Base-by-base conservation (phyloP, 257 asterid genomes). In the Penstemon barbatus region DNA sequence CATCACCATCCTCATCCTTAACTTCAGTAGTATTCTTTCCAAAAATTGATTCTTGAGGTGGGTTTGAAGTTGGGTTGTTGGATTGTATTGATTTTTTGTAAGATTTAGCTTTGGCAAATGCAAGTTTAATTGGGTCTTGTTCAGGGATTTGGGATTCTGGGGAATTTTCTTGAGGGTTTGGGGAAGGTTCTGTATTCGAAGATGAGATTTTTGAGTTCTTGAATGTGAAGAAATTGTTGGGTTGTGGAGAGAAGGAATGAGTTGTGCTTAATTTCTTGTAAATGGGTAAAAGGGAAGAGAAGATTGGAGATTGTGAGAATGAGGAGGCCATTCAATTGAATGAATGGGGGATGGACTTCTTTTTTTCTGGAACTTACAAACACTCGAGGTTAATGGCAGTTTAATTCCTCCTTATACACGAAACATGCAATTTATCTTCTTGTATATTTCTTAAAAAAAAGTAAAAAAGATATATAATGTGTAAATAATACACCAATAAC, bases 71-170 rank as follows among this genome's bases (percentile, higher is more conserved):
- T 53, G 82, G 76, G 63, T 55, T 69, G 44, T 71, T 76, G 59
- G 82, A 65, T 63, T 73, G 55, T 43, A 2, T 38, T 51, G 78
- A 71, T n/a, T 79, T 78, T 76, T 71, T 80, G 75, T 89, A 87
- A 15, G 88, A 85, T 66, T 75, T 82, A 13, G 95, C 94, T 83
- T 74, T 87, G 50, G 82, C 86, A 49, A 89, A 78, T 53, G 94
- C 88, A 38, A 81, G 86, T 53, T 91, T 89, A 57, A 84, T 74
- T 7, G 89, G 89, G 74, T 86, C 91, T 70, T 70, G 39, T 12
- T 76, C 74, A 2, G 38, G 49, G 56, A 54, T 51, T 19, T 65
- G 63, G 48, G 87, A 40, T 71, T 80, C 80, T 4, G 74, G 40
- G 44, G 82, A 66, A 40, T 83, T 75, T 66, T 79, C 78, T 71